phyloP scores from a whole-genome alignment of 257 asterid genomes.

The Verbascum thapsus region DNA sequence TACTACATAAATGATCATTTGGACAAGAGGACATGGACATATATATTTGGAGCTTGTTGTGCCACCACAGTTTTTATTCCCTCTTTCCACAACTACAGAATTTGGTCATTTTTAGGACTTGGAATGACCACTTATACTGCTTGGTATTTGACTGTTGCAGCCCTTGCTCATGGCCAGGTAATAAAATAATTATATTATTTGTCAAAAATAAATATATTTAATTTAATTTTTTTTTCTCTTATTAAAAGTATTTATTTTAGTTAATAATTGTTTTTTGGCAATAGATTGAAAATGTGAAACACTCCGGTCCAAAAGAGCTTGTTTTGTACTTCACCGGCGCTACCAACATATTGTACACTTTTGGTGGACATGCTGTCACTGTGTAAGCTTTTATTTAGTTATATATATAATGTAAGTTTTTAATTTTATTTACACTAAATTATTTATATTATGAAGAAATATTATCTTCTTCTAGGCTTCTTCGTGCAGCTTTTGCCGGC shows the following conservation, averaged over 20 bases:
- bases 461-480: slow-evolving; percentile 42
- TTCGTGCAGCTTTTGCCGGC: slow-evolving; percentile 86
- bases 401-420: too few species aligned
- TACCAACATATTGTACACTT: slow-evolving; percentile 89
- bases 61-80: slow-evolving; percentile 97
- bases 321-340: slow-evolving; percentile 96
- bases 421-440: background rate
- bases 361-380: slow-evolving; percentile 99
- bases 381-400: too few species aligned
- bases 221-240: background rate
- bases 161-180: slow-evolving; percentile 90
- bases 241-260: too few species aligned
- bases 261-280: too few species aligned
- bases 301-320: slow-evolving; percentile 72
- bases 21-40: slow-evolving; percentile 99
- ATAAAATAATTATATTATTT: too few species aligned
- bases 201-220: background rate
- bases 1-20: slow-evolving; percentile 85
- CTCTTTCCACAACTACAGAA: slow-evolving; percentile 89
- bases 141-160: slow-evolving; percentile 82
- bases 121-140: slow-evolving; percentile 99
- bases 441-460: slow-evolving; percentile 1
- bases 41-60: slow-evolving; percentile 98
- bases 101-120: slow-evolving; percentile 95
- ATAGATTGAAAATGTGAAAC: slow-evolving; percentile 71